Evolutionary conservation across 2,329 filamentous ascomycete genomes (phyloP).

Genomic region (Furcasterigmium sp.): DNA sequence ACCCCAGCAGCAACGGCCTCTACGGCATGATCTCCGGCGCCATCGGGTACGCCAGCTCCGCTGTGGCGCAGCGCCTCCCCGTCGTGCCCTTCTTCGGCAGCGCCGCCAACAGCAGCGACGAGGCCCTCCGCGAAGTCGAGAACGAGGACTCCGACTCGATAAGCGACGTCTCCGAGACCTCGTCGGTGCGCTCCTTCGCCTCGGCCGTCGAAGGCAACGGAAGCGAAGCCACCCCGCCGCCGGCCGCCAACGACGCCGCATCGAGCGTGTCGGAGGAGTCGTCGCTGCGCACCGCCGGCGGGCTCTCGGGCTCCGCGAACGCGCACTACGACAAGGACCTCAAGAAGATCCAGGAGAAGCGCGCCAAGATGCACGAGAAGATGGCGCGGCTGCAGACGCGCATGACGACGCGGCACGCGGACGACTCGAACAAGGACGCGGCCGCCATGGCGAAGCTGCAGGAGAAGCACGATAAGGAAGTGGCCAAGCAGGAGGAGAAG

Average conservation of each 20-base stretch:
- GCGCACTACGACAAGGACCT: constrained; percentile 58
- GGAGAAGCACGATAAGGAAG: constrained; percentile 58
- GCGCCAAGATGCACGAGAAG: constrained; percentile 58
- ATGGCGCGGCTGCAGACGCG: constrained; percentile 50
- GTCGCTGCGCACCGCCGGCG: constrained; percentile 14
- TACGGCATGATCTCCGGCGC: constrained; percentile 52
- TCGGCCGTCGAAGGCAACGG: constrained; percentile 38
- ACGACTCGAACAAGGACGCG: constrained; percentile 44
- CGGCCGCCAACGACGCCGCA: constrained; percentile 11
- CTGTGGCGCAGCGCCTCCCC: constrained; percentile 33
- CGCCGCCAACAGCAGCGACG: constrained; percentile 16
- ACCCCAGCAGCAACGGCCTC: constrained; percentile 38
- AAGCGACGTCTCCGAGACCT: constrained; percentile 32
- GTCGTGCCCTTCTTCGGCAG: constrained; percentile 19
- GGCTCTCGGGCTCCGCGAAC: constrained; percentile 14
- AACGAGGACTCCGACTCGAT: constrained; percentile 21
- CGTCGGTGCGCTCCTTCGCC: constrained; percentile 42
- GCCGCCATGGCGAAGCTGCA: constrained; percentile 49
- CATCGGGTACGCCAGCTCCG: constrained; percentile 43
- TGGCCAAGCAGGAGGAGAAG: constrained; percentile 62
- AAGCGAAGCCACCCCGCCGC: constrained; percentile 14
- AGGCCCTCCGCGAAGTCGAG: constrained; percentile 18
- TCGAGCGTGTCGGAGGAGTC: constrained; percentile 34
- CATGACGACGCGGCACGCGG: constrained; percentile 35
- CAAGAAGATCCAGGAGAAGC: constrained; percentile 55